Percentiles rank a stretch among this genome's conserved stretches.
Conservation (phyloP, 495 filamentous ascomycete genomes). For the Elasticomyces elasticus region DNA sequence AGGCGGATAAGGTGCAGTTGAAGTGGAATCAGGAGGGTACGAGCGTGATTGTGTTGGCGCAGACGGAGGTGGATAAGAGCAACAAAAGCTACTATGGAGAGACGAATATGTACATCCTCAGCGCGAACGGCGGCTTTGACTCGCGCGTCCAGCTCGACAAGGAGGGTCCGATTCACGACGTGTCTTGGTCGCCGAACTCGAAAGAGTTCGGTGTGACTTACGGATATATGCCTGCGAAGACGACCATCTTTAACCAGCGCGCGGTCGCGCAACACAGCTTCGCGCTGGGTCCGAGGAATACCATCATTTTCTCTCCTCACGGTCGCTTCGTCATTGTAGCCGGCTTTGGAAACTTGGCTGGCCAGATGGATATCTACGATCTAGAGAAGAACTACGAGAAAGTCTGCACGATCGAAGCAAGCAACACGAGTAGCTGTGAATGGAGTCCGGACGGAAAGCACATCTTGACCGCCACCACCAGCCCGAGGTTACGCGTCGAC, state of each 20-base stretch:
- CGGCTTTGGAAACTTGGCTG: slow-evolving; percentile 93
- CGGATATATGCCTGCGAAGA: slow-evolving; percentile 95
- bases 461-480: slow-evolving; percentile 93
- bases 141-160: slow-evolving; percentile 86
- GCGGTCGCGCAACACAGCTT: slow-evolving; percentile 73
- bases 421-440: slow-evolving; percentile 86
- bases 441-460: slow-evolving; percentile 94
- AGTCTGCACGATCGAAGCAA: slow-evolving; percentile 86
- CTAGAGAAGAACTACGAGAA: slow-evolving; percentile 83
- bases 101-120: slow-evolving; percentile 92
- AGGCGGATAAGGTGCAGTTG: slow-evolving; percentile 94
- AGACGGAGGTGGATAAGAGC: slow-evolving; percentile 95
- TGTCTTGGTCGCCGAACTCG: slow-evolving; percentile 93
- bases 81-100: slow-evolving; percentile 99
- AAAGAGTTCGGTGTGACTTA: slow-evolving; percentile 96
- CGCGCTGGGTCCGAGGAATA: slow-evolving; percentile 79
- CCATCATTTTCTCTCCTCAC: slow-evolving; percentile 87
- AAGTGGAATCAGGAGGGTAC: slow-evolving; percentile 94
- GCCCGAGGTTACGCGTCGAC: slow-evolving; percentile 86
- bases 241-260: slow-evolving; percentile 85
- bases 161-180: slow-evolving; percentile 95
- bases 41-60: slow-evolving; percentile 84
- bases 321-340: slow-evolving; percentile 88
- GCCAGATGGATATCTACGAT: slow-evolving; percentile 96
- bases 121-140: slow-evolving; percentile 83